Percentiles rank a stretch among this genome's conserved stretches.
Evolutionary conservation across 345 rosid genomes (phyloP).

Genomic region (Populus euphratica): DNA sequence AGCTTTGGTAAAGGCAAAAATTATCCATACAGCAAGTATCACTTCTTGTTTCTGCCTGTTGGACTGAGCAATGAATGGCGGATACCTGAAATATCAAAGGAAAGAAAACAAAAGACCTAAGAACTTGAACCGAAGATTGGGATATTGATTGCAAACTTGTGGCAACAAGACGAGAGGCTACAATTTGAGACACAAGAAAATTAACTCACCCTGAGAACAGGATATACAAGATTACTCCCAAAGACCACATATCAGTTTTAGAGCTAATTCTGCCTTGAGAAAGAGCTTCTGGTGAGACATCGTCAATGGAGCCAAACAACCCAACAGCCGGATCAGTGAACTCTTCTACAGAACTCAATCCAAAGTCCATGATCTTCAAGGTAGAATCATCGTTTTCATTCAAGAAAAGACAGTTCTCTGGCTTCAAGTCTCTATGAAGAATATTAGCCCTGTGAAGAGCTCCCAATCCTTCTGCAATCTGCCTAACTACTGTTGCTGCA

Average conservation of each 20-base stretch:
- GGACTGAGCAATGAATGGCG: conserved; percentile 61
- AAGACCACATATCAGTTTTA: conserved; percentile 63
- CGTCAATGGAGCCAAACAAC: conserved; percentile 62
- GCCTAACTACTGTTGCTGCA: conserved; percentile 53
- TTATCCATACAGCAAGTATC: conserved; percentile 44
- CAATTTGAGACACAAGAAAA: neutral
- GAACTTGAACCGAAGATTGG: neutral
- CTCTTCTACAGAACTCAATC: conserved; percentile 62
- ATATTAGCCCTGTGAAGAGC: conserved; percentile 52
- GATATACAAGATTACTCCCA: conserved; percentile 61
- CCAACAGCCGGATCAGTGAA: conserved; percentile 66
- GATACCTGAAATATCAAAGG: conserved; percentile 40
- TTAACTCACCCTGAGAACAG: conserved; percentile 50
- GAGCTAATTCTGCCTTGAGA: conserved; percentile 48
- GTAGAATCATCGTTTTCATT: conserved; percentile 44
- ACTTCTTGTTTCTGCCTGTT: conserved; percentile 62
- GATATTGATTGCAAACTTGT: neutral
- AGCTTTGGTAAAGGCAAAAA: neutral
- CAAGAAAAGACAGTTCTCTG: conserved; percentile 62
- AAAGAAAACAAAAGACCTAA: too few species aligned
- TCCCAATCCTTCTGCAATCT: conserved; percentile 49
- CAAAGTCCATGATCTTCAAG: conserved; percentile 68
- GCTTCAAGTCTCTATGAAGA: conserved; percentile 65
- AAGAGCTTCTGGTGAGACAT: conserved; percentile 69
- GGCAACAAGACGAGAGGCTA: neutral